These are phyloP conservation scores for Eucalyptus marginata DNA, from an alignment of 345 rosid genomes.

Conservation along the genomic window DNA sequence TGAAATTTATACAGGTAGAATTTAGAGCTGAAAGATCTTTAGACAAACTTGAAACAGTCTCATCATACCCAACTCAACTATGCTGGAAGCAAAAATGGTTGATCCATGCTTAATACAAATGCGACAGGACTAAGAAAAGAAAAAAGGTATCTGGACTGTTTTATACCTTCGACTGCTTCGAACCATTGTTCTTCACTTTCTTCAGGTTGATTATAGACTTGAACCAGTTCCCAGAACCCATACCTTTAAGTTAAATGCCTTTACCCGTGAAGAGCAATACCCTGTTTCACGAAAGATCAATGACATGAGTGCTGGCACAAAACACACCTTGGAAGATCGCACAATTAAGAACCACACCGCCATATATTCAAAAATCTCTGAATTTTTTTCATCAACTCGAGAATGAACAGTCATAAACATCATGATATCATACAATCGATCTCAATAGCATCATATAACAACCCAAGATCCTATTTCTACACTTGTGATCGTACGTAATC, in stretches of 20 bases:
- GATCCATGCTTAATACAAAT: not conserved
- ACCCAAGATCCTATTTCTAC: not conserved
- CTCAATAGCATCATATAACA: not conserved
- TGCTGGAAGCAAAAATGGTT: not conserved
- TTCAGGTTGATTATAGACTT: conserved; percentile 61
- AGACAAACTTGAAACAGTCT: not conserved
- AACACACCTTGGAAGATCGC: not conserved
- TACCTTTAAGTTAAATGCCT: conserved; percentile 1
- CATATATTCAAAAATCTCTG: not conserved
- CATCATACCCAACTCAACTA: not conserved
- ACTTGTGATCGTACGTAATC: not conserved
- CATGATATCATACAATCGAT: not conserved
- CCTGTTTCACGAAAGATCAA: not conserved
- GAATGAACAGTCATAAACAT: not conserved
- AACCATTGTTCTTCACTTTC: conserved; percentile 34
- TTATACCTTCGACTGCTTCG: conserved; percentile 39
- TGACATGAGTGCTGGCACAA: not conserved
- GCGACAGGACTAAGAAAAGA: not conserved
- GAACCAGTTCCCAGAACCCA: conserved; percentile 84
- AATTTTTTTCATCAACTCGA: not conserved
- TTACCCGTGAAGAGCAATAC: not conserved
- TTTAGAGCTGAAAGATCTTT: not conserved
- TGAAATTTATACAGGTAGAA: not conserved
- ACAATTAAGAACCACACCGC: not conserved
- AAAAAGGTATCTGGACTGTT: not conserved